Conservation (phyloP, 1,284 basidiomycete genomes). For the Chondrostereum purpureum region DNA sequence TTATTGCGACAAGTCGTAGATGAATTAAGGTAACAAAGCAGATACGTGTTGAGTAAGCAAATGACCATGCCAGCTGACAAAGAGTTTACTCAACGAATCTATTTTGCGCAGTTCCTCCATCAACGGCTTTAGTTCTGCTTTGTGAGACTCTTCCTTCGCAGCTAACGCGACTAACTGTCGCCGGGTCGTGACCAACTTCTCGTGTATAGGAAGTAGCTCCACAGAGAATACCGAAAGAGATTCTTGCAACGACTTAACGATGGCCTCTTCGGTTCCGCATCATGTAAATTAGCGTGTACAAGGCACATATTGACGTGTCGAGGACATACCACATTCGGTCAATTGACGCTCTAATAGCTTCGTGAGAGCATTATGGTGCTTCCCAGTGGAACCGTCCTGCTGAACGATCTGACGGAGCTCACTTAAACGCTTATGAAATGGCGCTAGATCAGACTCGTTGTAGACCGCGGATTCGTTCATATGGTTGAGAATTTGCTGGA, state of each 20-base stretch:
- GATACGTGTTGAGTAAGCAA: constrained; percentile 2
- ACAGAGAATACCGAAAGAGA: constrained; percentile 80
- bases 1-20: constrained; percentile 8
- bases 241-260: constrained; percentile 73
- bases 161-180: constrained; percentile 87
- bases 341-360: constrained; percentile 88
- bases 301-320: constrained; percentile 8
- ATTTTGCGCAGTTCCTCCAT: constrained; percentile 94
- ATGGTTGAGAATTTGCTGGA: constrained; percentile 86
- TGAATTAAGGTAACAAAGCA: constrained; percentile 9
- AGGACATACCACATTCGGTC: constrained; percentile 79
- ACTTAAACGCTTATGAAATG: constrained; percentile 74
- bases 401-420: constrained; percentile 82
- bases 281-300: constrained; percentile 12
- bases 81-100: constrained; percentile 74
- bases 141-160: constrained; percentile 78
- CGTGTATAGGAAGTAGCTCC: constrained; percentile 86
- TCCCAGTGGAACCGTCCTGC: constrained; percentile 74
- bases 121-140: constrained; percentile 84
- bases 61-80: constrained; percentile 16
- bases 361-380: constrained; percentile 83
- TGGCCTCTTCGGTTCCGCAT: constrained; percentile 47
- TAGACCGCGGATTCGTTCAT: constrained; percentile 93
- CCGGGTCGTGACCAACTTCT: constrained; percentile 82
- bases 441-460: constrained; percentile 82